Evolutionary conservation across 179 eudicot genomes (phyloP), one percentile per base, ranked within the genome.

Genomic region (Beta macrorhiza): DNA sequence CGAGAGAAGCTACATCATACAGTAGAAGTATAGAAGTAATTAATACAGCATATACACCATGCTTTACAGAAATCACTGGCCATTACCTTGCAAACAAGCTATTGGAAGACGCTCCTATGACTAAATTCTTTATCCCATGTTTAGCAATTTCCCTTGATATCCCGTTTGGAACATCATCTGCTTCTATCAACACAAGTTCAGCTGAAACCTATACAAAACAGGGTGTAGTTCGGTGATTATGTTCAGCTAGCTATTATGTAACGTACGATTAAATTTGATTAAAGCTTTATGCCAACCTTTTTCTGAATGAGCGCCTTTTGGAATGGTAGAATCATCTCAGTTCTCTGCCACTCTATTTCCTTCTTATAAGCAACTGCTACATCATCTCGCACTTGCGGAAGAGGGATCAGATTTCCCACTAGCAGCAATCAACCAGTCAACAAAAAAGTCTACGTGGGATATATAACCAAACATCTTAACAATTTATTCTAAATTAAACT

Each of bases 321-420:
- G 86, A 83, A 90, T 51, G 95, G 98, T n/a, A 85, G 84, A 81
- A 96, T 91, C 90, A 88, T 89, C 81, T 91, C 90, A 32, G 78
- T 86, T 78, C 86, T 87, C 83, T 90, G 96, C 95, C 94, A 92
- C 82, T 91, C 94, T n/a, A 90, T 83, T 81, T 96, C 99, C 76
- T 88, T 88, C 83, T 70, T 91, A 76, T 86, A 96, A 55, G 98
- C 95, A 47, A 77, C 85, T 22, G 85, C 99, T 37, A 96, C 83
- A 76, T 94, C 97, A 4, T 94, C 96, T 52, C 99, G 85, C 61
- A 92, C 97, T 75, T 90, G 90, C 65, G 93, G 76, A 81, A 93
- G 82, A 44, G 91, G 99, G 77, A 96, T 86, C 61, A 78, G 84
- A 78, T 91, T 93, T 75, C 99, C 99, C 97, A 96, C 98, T 94